These are phyloP conservation scores for Heliamphora pulchella DNA, from an alignment of 179 eudicot genomes.

Conservation along the genomic window DNA sequence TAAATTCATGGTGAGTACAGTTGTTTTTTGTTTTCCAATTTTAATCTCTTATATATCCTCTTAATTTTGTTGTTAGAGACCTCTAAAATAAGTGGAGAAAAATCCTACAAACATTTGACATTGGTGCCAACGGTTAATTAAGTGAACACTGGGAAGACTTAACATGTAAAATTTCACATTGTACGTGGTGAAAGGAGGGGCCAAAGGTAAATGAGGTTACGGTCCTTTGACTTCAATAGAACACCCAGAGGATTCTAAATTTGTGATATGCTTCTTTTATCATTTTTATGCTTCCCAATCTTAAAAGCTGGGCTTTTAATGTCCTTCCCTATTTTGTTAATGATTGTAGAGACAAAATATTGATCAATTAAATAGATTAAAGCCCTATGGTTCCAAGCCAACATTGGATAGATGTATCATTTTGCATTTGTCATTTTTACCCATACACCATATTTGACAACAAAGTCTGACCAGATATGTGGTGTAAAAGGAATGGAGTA, in stretches of 20 bases:
- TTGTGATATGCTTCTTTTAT: not conserved
- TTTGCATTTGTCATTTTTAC: not conserved
- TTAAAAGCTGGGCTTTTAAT: not conserved
- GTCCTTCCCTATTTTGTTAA: not conserved
- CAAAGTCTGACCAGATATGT: not conserved
- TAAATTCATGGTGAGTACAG: slow-evolving; percentile 42
- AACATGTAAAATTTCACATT: not conserved
- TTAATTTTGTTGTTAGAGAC: not conserved
- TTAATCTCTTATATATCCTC: not conserved
- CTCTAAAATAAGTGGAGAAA: not conserved
- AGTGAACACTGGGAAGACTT: not conserved
- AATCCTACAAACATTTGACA: not conserved
- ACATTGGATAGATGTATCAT: not conserved
- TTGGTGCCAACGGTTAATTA: not conserved
- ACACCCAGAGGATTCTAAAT: not conserved
- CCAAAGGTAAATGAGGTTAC: not conserved
- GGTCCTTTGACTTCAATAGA: not conserved
- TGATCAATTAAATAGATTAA: not conserved
- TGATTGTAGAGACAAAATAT: not conserved
- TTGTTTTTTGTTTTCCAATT: not conserved
- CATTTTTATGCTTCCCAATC: not conserved
- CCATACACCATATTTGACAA: not conserved
- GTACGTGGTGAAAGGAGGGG: not conserved
- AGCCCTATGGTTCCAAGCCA: not conserved
- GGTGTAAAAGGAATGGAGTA: slow-evolving; percentile 2